phyloP scores from a whole-genome alignment of 305 asterid genomes.

The Fraxinus xanthoxyloides region DNA sequence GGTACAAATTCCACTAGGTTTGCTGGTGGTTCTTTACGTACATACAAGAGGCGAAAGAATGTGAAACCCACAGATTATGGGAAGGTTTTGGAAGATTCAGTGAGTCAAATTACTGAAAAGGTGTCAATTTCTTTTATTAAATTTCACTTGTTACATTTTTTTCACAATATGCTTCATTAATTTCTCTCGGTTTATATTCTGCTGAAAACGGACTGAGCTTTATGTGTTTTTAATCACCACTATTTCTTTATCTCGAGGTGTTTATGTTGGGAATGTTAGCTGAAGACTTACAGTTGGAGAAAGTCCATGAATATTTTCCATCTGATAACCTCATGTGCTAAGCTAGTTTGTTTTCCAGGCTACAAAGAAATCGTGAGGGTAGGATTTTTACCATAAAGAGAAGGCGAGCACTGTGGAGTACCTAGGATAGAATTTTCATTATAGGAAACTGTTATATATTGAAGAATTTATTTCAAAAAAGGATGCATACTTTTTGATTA shows the following conservation, averaged over 20 bases:
- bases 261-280: background rate
- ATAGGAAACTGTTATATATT: background rate
- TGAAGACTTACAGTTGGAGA: slow-evolving; percentile 7
- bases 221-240: background rate
- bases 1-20: slow-evolving; percentile 25
- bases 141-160: slow-evolving; percentile 8
- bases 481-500: background rate
- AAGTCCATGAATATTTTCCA: background rate
- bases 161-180: background rate
- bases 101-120: slow-evolving; percentile 40
- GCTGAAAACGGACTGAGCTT: background rate
- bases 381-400: background rate
- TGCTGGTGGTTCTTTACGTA: slow-evolving; percentile 36
- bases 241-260: background rate
- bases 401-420: background rate
- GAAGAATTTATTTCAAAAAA: background rate
- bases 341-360: background rate
- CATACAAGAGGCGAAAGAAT: slow-evolving; percentile 70
- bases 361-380: background rate
- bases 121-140: slow-evolving; percentile 31
- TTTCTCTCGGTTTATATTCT: slow-evolving; percentile 1
- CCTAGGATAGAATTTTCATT: background rate
- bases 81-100: slow-evolving; percentile 30
- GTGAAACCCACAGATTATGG: slow-evolving; percentile 29
- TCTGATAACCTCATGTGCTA: background rate